Evolutionary conservation across 139 green algal species (phyloP).

Genomic region (Auxenochlorella pyrenoidosa): DNA sequence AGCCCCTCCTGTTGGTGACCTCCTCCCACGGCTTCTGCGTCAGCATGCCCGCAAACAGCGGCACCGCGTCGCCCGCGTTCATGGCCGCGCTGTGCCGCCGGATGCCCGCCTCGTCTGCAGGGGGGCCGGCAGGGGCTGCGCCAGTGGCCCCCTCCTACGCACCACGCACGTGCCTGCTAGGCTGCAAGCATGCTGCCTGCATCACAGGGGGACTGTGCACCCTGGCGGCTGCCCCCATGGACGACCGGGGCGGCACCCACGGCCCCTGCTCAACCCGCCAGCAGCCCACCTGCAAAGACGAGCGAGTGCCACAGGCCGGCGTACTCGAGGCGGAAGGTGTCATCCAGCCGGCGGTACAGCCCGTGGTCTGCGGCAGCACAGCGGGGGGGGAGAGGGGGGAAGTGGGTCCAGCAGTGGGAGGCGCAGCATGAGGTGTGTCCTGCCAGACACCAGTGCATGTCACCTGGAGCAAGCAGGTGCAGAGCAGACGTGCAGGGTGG

Average conservation of each 20-base stretch:
- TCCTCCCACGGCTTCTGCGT: slow-evolving; percentile 88
- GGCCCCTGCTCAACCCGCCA: background rate
- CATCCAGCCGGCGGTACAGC: slow-evolving; percentile 72
- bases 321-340: slow-evolving; percentile 76
- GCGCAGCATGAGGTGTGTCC: too few relatives aligned
- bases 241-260: background rate
- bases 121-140: background rate
- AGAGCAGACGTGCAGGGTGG: too few relatives aligned
- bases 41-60: slow-evolving; percentile 92
- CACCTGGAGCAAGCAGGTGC: too few relatives aligned
- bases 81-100: slow-evolving; percentile 69
- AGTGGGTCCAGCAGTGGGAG: too few relatives aligned
- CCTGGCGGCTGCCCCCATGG: too few relatives aligned
- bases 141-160: background rate
- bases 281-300: slow-evolving; percentile 66
- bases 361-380: slow-evolving; percentile 73
- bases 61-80: slow-evolving; percentile 81
- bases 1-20: slow-evolving; percentile 52
- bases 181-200: too few relatives aligned
- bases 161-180: background rate
- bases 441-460: too few relatives aligned
- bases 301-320: slow-evolving; percentile 84
- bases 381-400: too few relatives aligned
- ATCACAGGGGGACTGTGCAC: too few relatives aligned
- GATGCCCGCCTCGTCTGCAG: slow-evolving; percentile 77